A percentile compares a stretch with the other conserved stretches of the same genome.
phyloP scores from a whole-genome alignment of 2,329 filamentous ascomycete species.

The Chrysoporthe austroafricana region DNA sequence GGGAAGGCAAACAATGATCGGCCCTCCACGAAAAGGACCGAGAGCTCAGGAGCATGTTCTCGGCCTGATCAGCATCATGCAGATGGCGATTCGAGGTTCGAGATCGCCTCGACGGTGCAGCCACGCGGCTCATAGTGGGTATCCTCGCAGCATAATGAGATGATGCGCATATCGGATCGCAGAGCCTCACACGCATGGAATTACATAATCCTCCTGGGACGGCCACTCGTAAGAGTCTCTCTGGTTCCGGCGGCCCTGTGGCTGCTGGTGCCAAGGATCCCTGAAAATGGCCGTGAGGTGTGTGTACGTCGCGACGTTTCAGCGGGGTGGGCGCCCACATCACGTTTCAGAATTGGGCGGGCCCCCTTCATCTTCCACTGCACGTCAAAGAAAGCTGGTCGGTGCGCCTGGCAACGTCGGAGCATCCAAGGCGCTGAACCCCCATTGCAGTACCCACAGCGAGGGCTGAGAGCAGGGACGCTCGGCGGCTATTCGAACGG shows the following conservation, averaged over 20 bases:
- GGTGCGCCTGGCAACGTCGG: background rate
- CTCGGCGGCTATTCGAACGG: background rate
- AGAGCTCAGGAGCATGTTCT: background rate
- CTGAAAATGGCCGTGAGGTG: background rate
- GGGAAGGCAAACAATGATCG: no score
- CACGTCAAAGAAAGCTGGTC: background rate
- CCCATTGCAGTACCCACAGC: background rate
- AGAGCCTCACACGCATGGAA: background rate
- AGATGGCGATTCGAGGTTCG: background rate
- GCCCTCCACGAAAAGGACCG: background rate
- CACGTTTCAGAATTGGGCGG: conserved; percentile 13
- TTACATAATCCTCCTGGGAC: background rate
- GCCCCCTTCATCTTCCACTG: background rate
- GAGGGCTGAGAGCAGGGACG: background rate
- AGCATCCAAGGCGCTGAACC: background rate
- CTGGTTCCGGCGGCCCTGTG: background rate
- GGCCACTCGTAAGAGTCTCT: background rate
- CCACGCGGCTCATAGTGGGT: conserved; percentile 10
- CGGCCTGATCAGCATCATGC: conserved; percentile 10
- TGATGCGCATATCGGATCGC: background rate
- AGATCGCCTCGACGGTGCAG: background rate
- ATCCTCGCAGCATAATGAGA: background rate
- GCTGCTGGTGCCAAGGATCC: background rate
- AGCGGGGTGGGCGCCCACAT: conserved; percentile 1
- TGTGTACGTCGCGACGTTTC: conserved; percentile 14